Conservation (phyloP, 2,329 filamentous ascomycete species). For the Arthroderma uncinatum region DNA sequence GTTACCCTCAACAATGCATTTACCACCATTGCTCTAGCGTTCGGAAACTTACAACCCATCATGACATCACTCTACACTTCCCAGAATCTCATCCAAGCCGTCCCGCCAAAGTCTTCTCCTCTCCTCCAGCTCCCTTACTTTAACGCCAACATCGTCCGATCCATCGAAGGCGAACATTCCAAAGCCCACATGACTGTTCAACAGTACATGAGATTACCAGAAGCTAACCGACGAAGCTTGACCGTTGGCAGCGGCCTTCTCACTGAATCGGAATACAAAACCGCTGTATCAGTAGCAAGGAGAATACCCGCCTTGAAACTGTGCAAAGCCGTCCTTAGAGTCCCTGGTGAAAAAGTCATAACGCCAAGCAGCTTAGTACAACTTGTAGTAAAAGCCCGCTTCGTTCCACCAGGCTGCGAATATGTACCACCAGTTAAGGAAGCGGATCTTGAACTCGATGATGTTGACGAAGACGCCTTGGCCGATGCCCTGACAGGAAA, state of each 20-base stretch:
- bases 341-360: slow-evolving; percentile 84
- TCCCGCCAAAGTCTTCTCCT: slow-evolving; percentile 71
- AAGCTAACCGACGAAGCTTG: slow-evolving; percentile 59
- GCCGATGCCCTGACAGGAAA: slow-evolving; percentile 62
- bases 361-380: slow-evolving; percentile 87
- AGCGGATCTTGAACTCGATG: slow-evolving; percentile 75
- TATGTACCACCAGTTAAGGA: slow-evolving; percentile 64
- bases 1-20: slow-evolving; percentile 78
- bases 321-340: slow-evolving; percentile 96
- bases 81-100: slow-evolving; percentile 81
- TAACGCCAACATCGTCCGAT: slow-evolving; percentile 47
- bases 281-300: slow-evolving; percentile 63
- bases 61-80: slow-evolving; percentile 69
- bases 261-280: slow-evolving; percentile 62
- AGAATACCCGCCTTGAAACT: slow-evolving; percentile 77
- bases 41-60: slow-evolving; percentile 70
- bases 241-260: slow-evolving; percentile 60
- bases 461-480: slow-evolving; percentile 84
- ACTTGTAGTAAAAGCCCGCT: slow-evolving; percentile 86
- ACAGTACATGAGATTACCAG: slow-evolving; percentile 75
- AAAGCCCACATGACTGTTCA: slow-evolving; percentile 70
- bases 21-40: slow-evolving; percentile 75
- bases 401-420: slow-evolving; percentile 74
- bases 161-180: slow-evolving; percentile 46
- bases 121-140: slow-evolving; percentile 87